These are phyloP conservation scores for Mucor ambiguus DNA, from an alignment of 371 early-diverging fungal genomes.

Conservation along the genomic window DNA sequence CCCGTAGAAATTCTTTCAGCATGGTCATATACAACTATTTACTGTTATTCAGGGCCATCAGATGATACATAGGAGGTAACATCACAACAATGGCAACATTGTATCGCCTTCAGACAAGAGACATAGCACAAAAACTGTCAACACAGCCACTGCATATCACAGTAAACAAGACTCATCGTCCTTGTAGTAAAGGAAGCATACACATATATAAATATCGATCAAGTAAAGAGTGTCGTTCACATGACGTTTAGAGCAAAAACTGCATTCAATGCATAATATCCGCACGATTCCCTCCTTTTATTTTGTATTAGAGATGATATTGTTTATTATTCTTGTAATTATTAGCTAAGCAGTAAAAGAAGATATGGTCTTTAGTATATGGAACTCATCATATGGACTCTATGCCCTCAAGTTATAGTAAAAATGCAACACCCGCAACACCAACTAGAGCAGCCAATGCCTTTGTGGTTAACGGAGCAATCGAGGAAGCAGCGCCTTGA, in stretches of 20 bases:
- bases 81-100: not conserved
- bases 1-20: not conserved
- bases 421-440: slow-evolving; percentile 37
- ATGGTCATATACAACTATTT: not conserved
- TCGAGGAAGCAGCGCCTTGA: slow-evolving; percentile 27
- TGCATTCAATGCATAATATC: not conserved
- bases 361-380: not conserved
- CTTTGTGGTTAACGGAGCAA: slow-evolving; percentile 17
- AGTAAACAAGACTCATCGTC: not conserved
- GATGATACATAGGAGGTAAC: not conserved
- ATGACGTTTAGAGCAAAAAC: not conserved
- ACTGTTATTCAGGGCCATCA: not conserved
- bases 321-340: not conserved
- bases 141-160: not conserved
- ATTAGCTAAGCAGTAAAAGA: not conserved
- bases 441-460: slow-evolving; percentile 28
- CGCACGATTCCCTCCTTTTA: not conserved
- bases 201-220: no score
- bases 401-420: slow-evolving; percentile 18
- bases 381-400: not conserved
- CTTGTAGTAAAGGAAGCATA: not conserved
- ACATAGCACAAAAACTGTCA: not conserved
- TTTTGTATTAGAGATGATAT: not conserved
- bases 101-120: not conserved
- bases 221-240: not conserved